Base-by-base conservation (phyloP, 2,329 filamentous ascomycete species). In the Aspergillus ochraceus region DNA sequence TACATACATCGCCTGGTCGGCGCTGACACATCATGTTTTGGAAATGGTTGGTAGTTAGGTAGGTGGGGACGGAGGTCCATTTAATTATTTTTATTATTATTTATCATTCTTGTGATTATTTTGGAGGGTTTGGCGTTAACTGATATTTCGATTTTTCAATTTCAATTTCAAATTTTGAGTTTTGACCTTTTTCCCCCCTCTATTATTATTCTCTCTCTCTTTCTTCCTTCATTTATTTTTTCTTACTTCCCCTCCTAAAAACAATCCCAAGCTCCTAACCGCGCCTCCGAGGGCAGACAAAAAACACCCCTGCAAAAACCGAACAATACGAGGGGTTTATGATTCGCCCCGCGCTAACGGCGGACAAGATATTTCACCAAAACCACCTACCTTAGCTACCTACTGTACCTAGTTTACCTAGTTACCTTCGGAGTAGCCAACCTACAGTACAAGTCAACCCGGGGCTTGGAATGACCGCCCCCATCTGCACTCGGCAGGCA, bases 11-110 rank as follows among this genome's bases (percentile, higher is more conserved):
- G 26, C 42, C 9, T 29, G 36, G 17, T 8, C 36, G 36, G 14
- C 36, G 45, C 53, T 55, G 53, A 55, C 45, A 55, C 53, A 49
- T 55, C 53, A 49, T 17, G 53, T 55, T 46, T 49, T 1, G 36
- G 36, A 14, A 42, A n/a, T 17, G 36, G 36, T 6, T 42, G 14
- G 22, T 2, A 22, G 22, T 22, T 22, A 22, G 22, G 22, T 4
- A 22, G 24, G 36, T 42, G 36, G 36, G 17, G 36, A 39, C 30
- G 30, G 30, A 26, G 6, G 6, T 26, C 4, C 24, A 26, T 26
- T 26, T 26, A n/a, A n/a, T n/a, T 26, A 26, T 26, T 36, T 36
- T 36, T 12, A 12, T 36, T 36, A 14, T 36, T 36, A 36, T 4
- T 11, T 14, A 36, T 14, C 6, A 26, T 26, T 5, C 4, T 26